A percentile compares a stretch with the other conserved stretches of the same genome.
These are phyloP conservation scores for Odonthalia washingtoniensis DNA, from an alignment of 31 red algal genomes.

Conservation along the genomic window DNA sequence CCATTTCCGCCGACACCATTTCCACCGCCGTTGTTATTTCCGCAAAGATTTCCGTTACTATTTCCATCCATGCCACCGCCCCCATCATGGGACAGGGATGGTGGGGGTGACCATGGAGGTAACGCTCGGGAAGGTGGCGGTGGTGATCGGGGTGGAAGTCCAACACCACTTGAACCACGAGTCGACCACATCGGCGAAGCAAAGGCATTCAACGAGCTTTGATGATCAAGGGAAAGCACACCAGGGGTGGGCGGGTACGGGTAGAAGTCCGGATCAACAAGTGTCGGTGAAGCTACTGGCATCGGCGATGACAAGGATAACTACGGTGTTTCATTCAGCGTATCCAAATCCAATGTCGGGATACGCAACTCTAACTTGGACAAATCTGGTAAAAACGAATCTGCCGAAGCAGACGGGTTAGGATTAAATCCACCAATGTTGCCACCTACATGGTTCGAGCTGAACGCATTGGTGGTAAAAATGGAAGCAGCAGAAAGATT, in stretches of 20 bases:
- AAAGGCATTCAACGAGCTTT: constrained; percentile 45
- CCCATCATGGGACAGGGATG: background rate
- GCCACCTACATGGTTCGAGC: background rate
- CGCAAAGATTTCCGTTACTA: too few species aligned
- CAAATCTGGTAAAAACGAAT: constrained; percentile 6
- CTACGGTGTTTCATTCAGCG: background rate
- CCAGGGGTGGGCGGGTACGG: constrained; percentile 60
- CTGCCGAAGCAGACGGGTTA: background rate
- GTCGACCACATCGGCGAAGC: constrained; percentile 57
- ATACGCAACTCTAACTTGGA: constrained; percentile 32
- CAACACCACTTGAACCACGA: background rate
- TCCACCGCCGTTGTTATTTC: too few species aligned
- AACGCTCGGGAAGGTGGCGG: constrained; percentile 13
- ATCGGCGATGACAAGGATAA: background rate
- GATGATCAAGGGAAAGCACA: constrained; percentile 44
- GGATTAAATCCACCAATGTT: background rate
- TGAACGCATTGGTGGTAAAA: background rate
- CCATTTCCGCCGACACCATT: constrained; percentile 25
- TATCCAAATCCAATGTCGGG: constrained; percentile 25
- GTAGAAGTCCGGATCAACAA: constrained; percentile 68
- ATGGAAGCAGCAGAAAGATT: background rate
- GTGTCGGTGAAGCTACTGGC: constrained; percentile 53
- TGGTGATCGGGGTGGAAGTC: constrained; percentile 53
- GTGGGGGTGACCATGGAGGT: background rate
- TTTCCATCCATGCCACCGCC: constrained; percentile 39